These are phyloP conservation scores for Abrus pulchellus DNA, from an alignment of 306 rosid species.

Conservation along the genomic window DNA sequence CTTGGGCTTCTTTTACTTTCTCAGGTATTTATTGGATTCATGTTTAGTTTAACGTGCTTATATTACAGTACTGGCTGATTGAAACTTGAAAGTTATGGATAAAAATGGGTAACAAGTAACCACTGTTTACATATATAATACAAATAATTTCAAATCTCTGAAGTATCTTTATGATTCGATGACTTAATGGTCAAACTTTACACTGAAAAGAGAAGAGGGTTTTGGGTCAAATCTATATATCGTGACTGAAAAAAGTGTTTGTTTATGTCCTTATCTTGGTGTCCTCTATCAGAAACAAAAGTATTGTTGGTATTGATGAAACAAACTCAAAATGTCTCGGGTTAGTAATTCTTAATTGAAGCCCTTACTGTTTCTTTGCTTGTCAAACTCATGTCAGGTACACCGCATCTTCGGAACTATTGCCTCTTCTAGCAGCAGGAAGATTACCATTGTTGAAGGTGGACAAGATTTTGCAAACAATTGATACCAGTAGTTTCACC, in stretches of 20 bases:
- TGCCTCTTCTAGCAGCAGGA: constrained; percentile 91
- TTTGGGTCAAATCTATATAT: background rate
- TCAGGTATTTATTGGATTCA: background rate
- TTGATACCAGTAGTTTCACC: constrained; percentile 64
- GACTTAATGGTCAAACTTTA: constrained; percentile 8
- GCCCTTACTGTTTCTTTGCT: constrained; percentile 19
- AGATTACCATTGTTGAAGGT: constrained; percentile 82
- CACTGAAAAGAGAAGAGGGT: constrained; percentile 10
- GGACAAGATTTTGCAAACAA: constrained; percentile 75
- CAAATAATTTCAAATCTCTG: background rate
- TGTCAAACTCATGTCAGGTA: constrained; percentile 64
- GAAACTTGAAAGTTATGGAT: constrained; percentile 9
- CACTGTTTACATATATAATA: background rate
- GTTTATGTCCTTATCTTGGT: constrained; percentile 34
- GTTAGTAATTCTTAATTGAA: background rate
- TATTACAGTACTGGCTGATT: constrained; percentile 2
- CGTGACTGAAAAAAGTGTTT: background rate
- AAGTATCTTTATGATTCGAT: background rate
- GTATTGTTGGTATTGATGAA: constrained; percentile 22
- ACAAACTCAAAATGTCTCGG: background rate
- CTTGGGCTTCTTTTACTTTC: background rate
- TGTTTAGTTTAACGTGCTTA: background rate
- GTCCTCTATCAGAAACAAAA: constrained; percentile 17
- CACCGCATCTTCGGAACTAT: constrained; percentile 90
- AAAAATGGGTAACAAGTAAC: background rate